These are phyloP conservation scores for Pestalotiopsis fici DNA, from an alignment of 2,329 filamentous ascomycete species.

Conservation along the genomic window DNA sequence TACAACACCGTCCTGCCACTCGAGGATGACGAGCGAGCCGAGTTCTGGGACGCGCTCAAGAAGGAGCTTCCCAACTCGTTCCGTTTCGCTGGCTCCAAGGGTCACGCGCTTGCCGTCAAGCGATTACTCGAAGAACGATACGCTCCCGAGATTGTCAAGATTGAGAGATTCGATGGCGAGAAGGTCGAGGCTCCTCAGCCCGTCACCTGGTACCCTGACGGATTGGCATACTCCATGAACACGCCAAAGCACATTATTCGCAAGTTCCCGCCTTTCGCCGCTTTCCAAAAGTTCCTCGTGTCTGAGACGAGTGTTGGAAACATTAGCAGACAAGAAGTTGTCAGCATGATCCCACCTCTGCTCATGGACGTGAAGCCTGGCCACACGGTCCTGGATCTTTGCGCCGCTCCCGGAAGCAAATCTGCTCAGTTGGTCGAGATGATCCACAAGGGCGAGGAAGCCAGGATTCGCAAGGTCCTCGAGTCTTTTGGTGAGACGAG, in stretches of 20 bases:
- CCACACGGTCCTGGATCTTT: constrained; percentile 93
- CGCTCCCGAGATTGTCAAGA: constrained; percentile 85
- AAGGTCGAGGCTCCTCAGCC: constrained; percentile 79
- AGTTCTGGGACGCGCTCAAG: constrained; percentile 83
- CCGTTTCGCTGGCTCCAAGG: constrained; percentile 93
- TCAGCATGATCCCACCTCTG: constrained; percentile 97
- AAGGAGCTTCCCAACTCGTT: constrained; percentile 95
- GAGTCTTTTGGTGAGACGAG: constrained; percentile 50
- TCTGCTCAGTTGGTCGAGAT: constrained; percentile 93
- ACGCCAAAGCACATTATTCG: constrained; percentile 95
- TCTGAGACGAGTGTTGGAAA: constrained; percentile 97
- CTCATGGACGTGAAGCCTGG: constrained; percentile 88
- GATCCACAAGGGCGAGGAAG: constrained; percentile 90
- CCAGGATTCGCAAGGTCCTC: constrained; percentile 73
- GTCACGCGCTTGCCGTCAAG: constrained; percentile 91
- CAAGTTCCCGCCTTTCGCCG: constrained; percentile 89
- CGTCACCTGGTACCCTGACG: constrained; percentile 91
- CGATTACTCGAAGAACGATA: constrained; percentile 85
- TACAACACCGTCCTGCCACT: constrained; percentile 80
- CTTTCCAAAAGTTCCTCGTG: constrained; percentile 96
- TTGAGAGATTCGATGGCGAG: constrained; percentile 79
- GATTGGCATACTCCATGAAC: constrained; percentile 96
- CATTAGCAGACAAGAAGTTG: constrained; percentile 95
- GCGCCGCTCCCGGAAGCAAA: constrained; percentile 96
- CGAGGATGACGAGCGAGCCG: constrained; percentile 72